Percentiles rank a stretch among this genome's conserved stretches.
phyloP scores from a whole-genome alignment of 202 grass and related monocot species.

The Panicum hallii region DNA sequence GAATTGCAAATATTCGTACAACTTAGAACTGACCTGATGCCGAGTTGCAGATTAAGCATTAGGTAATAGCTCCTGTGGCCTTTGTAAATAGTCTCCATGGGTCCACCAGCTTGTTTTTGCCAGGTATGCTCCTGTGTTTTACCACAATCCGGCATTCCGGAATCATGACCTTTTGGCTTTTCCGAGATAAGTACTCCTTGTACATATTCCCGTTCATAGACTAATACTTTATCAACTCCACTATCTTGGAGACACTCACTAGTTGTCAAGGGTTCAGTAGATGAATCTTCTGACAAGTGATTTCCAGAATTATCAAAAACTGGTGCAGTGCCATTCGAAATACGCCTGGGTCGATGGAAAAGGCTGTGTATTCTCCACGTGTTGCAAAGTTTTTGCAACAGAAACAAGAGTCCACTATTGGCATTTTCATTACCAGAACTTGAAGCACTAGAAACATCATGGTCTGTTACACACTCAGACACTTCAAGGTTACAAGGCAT shows the following conservation, averaged over 20 bases:
- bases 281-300: conserved; percentile 53
- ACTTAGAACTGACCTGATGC: conserved; percentile 75
- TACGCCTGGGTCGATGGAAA: conserved; percentile 60
- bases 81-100: conserved; percentile 91
- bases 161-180: conserved; percentile 67
- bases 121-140: conserved; percentile 60
- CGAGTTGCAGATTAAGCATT: conserved; percentile 99
- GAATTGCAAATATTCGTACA: background rate
- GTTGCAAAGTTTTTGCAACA: conserved; percentile 55
- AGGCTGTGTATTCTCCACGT: conserved; percentile 55
- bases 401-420: conserved; percentile 45
- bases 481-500: conserved; percentile 71
- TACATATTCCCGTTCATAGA: conserved; percentile 89
- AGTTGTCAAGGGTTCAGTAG: conserved; percentile 52
- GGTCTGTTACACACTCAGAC: conserved; percentile 61
- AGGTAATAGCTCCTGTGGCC: conserved; percentile 96
- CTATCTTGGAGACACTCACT: conserved; percentile 45
- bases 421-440: conserved; percentile 51
- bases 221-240: conserved; percentile 57
- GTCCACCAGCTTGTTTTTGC: conserved; percentile 66
- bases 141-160: conserved; percentile 52
- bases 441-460: conserved; percentile 53
- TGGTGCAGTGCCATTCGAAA: conserved; percentile 78
- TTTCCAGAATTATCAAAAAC: conserved; percentile 61
- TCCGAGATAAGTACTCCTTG: conserved; percentile 96